Evolutionary conservation across 176 grass and related monocot species (phyloP), one percentile per base, ranked within the genome.

Genomic region (Juncus inflexus): DNA sequence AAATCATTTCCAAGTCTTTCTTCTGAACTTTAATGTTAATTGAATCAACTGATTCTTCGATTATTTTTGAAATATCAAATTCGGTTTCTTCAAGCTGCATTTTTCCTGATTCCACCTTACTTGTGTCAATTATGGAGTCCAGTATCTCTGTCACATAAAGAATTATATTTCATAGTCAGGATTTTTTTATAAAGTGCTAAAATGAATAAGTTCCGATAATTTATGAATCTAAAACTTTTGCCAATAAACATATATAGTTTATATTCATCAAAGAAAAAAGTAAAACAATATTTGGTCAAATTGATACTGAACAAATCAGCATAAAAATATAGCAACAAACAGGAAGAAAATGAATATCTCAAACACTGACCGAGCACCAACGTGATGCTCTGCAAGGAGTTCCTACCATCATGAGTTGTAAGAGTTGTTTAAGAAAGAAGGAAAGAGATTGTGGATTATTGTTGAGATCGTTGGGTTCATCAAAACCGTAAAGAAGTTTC

Each of bases 31-130:
- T 49, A 3, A 87, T 69, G 4, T 86, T 86, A 6, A 64, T 73
- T 54, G 84, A 72, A 69, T 96, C 87, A 9, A 79, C 40, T 0
- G 84, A 96, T 76, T 96, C 86, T 61, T 96, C 87, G 55, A 96
- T 65, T 36, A 96, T 75, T 11, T 87, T 67, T 5, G 75, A 37
- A 49, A 96, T 85, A 53, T 66, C 83, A 58, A 96, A 90, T 55
- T 90, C 69, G 0, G 79, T 50, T 8, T 90, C 68, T 59, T 90
- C 84, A 14, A 90, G 59, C 14, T 81, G 81, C 73, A 90, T 83
- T 65, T 90, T 96, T 35, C 91, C 91, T 2, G 81, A 86, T 76
- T 87, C 91, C 10, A 96, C 82, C 65, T 90, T 96, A 59, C 76
- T 78, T 3, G 53, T 96, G 55, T 96, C 87, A 4, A 96, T 79